Percentiles rank a stretch among this genome's conserved stretches.
These are phyloP conservation scores for Eudorina sp. DNA, from an alignment of 139 green algal genomes.

Conservation along the genomic window DNA sequence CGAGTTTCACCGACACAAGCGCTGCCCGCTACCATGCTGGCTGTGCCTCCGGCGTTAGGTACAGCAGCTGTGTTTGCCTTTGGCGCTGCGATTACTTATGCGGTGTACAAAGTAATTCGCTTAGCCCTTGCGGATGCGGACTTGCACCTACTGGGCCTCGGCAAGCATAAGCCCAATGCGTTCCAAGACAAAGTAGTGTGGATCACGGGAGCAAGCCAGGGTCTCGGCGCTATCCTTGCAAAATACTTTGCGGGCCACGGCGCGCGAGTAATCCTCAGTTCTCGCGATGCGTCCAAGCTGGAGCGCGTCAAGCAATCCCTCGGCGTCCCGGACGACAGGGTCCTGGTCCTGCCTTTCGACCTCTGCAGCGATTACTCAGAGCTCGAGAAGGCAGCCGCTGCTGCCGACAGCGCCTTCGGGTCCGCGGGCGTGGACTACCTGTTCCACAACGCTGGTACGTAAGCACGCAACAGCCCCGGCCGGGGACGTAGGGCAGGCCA, in stretches of 20 bases:
- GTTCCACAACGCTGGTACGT: conserved; percentile 80
- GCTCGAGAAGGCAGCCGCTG: conserved; percentile 61
- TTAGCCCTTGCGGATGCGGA: conserved; percentile 55
- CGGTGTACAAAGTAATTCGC: conserved; percentile 25
- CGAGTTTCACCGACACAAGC: background rate
- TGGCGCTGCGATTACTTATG: background rate
- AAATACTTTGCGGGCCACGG: conserved; percentile 70
- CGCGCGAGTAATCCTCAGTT: conserved; percentile 8
- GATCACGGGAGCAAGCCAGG: conserved; percentile 87
- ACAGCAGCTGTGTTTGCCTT: background rate
- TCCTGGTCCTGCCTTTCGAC: conserved; percentile 83
- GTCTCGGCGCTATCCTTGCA: conserved; percentile 77
- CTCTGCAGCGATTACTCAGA: conserved; percentile 49
- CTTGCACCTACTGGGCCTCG: conserved; percentile 35
- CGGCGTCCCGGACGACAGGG: background rate
- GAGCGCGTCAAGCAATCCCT: conserved; percentile 10
- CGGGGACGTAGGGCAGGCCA: background rate
- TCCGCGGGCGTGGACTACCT: conserved; percentile 78
- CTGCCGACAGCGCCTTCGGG: conserved; percentile 70
- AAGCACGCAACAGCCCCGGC: background rate
- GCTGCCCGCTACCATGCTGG: background rate
- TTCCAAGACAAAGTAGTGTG: conserved; percentile 83
- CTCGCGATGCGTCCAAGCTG: conserved; percentile 25
- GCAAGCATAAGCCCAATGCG: conserved; percentile 1
- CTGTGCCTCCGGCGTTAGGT: background rate